Base-by-base conservation (phyloP, 495 filamentous ascomycete species). In the Friedmanniomyces simplex region DNA sequence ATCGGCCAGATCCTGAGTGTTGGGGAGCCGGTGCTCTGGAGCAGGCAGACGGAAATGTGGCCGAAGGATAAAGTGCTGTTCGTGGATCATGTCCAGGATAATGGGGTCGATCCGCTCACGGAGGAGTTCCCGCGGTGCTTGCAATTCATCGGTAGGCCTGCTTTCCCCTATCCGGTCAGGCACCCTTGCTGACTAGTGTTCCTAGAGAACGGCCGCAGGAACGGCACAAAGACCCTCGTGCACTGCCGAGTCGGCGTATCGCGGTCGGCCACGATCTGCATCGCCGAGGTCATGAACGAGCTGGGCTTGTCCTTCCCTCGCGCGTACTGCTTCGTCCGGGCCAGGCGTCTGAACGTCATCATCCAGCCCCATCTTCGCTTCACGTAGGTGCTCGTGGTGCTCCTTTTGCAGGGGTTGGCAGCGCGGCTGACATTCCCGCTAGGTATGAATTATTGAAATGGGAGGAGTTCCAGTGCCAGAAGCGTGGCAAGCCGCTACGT, bases 231-330 rank as follows among this genome's bases (percentile, higher is more conserved):
- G n/a, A 96, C 93, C 1, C 76, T 98, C 46, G 93, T 98, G 25
- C 93, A 98, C 69, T 98, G 93, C 69, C 84, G 94, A 13, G 93
- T 98, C 43, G 93, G 93, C 48, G 93, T 98, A 57, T 96, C 90
- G 20, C 79, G 93, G 57, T 91, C 87, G 49, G 93, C 93, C 21
- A 98, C 93, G 8, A 96, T 98, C 67, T 97, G 93, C 72, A 97
- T 98, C 65, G 93, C 93, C 32, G 91, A 96, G 71, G 91, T 97
- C 21, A 98, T 98, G 93, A 79, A 84, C 13, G 75, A 82, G 7
- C 67, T 85, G 28, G 75, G 80, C 26, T 73, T 96, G 48, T 93
- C 89, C 2, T 95, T 96, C 66, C 89, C 93, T 16, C 78, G 88
- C 46, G 93, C 93, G 47, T 98, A 98, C 69, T 98, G 93, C 69